Base-by-base conservation (phyloP, 805 yeast genomes). In the Candida oleophila region DNA sequence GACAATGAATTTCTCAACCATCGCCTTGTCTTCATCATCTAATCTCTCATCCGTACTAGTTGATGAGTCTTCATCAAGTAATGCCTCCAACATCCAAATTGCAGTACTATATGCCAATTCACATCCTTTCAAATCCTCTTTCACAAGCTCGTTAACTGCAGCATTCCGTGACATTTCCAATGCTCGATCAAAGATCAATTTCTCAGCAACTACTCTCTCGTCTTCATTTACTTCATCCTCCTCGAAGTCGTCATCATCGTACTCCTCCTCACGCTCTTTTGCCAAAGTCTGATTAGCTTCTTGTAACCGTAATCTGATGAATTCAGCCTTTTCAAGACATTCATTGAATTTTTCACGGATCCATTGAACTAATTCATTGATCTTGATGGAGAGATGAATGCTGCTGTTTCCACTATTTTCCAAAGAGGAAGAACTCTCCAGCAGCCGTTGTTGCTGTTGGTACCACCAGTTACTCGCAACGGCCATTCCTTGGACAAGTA, bases 1-100 rank as follows among this genome's bases (percentile, higher is more conserved):
- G 46, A 80, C 79, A 54, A 90, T 85, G 59, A 91, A 89, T 64
- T 82, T 82, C 61, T 85, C 89, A 43, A 92, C 89, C 65, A 87
- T 85, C 38, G 74, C 78, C 43, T 71, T 71, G 63, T 92, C 98
- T 42, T 84, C 89, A 3, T 72, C 77, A 57, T 88, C 95, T 48
- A 91, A 70, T 49, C 64, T 76, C 20, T 67, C 72, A 14, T 65
- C 72, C 9, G 61, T 58, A 21, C 61, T 59, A 28, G 40, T 33
- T 2, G 45, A 42, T 15, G 51, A 50, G 20, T 71, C 72, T 15
- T 67, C 73, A 49, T 86, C 92, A 45, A 90, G 65, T 22, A 92
- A 70, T 1, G 96, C 89, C 60, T 89, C 95, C 58, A 92, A 71
- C 97, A 92, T 89, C 97, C 97, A 92, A 44, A 92, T 80, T 0